Conservation (phyloP, 208 protist genomes). For the Acanthamoeba castellanii region DNA sequence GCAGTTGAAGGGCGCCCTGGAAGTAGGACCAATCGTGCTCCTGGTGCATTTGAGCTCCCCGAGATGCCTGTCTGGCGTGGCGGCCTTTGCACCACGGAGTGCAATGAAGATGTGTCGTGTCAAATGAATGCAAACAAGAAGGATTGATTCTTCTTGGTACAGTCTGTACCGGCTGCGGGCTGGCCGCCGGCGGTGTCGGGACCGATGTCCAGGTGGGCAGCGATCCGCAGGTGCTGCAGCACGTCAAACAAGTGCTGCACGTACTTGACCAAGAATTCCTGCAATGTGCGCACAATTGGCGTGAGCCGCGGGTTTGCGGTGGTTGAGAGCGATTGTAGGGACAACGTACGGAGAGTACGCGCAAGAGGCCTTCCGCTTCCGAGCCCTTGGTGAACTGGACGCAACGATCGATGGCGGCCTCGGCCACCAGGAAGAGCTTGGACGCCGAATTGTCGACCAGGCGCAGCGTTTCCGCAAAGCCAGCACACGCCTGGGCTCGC, state of each 20-base stretch:
- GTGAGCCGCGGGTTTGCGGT: no score
- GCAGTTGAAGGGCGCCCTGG: slow-evolving; percentile 15
- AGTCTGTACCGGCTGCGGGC: neutral
- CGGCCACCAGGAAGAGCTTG: slow-evolving; percentile 43
- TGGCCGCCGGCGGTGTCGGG: neutral
- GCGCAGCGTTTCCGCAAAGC: slow-evolving; percentile 18
- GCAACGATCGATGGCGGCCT: slow-evolving; percentile 30
- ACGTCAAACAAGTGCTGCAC: slow-evolving; percentile 22
- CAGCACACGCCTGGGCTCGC: neutral
- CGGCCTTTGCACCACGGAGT: neutral
- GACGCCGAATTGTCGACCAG: slow-evolving; percentile 37
- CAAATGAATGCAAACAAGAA: neutral
- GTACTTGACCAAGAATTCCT: slow-evolving; percentile 36
- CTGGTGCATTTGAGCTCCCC: neutral
- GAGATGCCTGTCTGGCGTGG: neutral
- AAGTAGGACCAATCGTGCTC: slow-evolving; percentile 47
- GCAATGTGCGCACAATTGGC: neutral
- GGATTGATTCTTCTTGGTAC: neutral
- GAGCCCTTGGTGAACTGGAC: slow-evolving; percentile 31
- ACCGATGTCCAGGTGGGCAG: slow-evolving; percentile 58
- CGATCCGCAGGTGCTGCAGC: slow-evolving; percentile 31
- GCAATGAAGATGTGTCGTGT: neutral
- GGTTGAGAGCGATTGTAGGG: neutral
- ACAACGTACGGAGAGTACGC: neutral
- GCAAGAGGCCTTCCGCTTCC: slow-evolving; percentile 1